Percentiles rank a stretch among this genome's conserved stretches.
Conservation (phyloP, 202 grass and related monocot genomes). For the Panicum virgatum region DNA sequence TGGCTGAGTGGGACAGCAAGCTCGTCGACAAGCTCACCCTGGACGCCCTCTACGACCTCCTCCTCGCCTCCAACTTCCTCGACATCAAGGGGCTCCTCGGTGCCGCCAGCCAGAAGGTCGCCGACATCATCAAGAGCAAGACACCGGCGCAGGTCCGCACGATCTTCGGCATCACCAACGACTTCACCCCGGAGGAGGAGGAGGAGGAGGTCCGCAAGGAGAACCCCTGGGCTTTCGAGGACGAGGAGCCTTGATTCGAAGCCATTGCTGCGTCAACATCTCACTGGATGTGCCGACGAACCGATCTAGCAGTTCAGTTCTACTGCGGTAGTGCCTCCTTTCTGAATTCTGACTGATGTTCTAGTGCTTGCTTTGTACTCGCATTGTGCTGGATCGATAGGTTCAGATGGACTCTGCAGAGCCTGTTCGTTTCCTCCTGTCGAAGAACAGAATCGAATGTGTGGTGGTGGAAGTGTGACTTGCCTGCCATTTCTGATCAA, state of each 20-base stretch:
- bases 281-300: conserved; percentile 2
- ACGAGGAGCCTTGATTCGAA: not conserved
- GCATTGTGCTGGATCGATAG: not conserved
- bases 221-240: not conserved
- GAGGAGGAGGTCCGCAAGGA: conserved; percentile 12
- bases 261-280: conserved; percentile 11
- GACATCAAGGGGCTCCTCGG: conserved; percentile 37
- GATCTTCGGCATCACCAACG: conserved; percentile 24
- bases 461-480: not conserved
- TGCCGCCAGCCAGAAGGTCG: conserved; percentile 17
- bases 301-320: not conserved
- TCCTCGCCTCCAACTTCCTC: conserved; percentile 20
- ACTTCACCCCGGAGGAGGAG: conserved; percentile 44
- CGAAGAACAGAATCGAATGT: conserved; percentile 17
- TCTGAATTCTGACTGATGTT: not conserved
- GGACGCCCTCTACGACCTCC: conserved; percentile 22
- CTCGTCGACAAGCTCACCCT: conserved; percentile 29
- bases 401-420: not conserved
- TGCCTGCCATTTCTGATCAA: conserved; percentile 19
- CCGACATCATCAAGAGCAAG: conserved; percentile 37
- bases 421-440: not conserved
- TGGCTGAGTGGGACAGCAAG: not conserved
- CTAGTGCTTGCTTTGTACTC: not conserved
- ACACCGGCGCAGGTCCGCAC: conserved; percentile 35
- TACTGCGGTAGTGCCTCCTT: not conserved